A percentile compares a stretch with the other conserved stretches of the same genome.
Conservation (phyloP, 192 early-diverging fungal genomes). For the Coemansia sp. region DNA sequence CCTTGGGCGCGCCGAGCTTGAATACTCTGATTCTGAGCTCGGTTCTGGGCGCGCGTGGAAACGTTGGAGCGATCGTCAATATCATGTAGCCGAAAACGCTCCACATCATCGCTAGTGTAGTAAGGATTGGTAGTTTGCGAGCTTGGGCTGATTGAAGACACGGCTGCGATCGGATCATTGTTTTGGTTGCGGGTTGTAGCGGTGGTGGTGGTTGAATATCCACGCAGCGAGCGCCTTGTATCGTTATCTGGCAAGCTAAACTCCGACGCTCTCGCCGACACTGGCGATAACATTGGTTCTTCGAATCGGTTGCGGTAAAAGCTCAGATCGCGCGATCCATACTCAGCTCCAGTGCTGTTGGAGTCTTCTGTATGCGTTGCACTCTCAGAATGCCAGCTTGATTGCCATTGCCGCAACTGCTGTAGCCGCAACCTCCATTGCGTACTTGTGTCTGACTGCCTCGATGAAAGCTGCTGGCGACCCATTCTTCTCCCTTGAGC, state of each 20-base stretch:
- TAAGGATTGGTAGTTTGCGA: no score
- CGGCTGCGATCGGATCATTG: background rate
- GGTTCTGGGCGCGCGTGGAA: background rate
- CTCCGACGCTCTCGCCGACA: background rate
- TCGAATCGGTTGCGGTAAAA: constrained; percentile 1
- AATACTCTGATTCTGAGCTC: no score
- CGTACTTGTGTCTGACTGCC: background rate
- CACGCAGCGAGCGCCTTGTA: background rate
- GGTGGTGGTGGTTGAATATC: background rate
- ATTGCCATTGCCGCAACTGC: background rate
- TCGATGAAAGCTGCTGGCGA: background rate
- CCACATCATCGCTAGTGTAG: no score
- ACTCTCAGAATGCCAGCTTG: background rate
- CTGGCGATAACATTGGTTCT: background rate
- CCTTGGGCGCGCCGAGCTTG: no score
- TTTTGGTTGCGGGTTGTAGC: background rate
- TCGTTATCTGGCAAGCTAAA: background rate
- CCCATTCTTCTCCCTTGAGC: background rate
- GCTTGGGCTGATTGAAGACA: no score
- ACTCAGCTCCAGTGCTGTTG: background rate
- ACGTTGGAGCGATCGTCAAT: background rate
- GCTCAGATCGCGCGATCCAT: background rate
- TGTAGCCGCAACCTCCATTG: background rate
- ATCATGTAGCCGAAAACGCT: no score
- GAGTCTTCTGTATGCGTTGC: background rate